Percentiles rank a stretch among this genome's conserved stretches.
Evolutionary conservation across 768 basidiomycete genomes (phyloP).

Genomic region (Psilocybe subaeruginosa): DNA sequence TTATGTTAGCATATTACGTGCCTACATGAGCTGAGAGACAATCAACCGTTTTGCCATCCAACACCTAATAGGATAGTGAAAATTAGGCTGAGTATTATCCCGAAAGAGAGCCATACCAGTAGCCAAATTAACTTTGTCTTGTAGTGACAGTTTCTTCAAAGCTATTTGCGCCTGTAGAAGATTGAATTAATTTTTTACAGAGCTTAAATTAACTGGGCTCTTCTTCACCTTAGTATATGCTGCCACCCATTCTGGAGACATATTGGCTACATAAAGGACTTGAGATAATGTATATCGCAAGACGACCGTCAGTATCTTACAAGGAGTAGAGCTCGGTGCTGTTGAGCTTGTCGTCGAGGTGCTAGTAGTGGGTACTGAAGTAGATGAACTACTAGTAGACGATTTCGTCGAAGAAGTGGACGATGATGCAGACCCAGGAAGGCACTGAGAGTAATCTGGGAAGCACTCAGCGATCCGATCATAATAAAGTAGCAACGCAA

Average conservation of each 20-base stretch:
- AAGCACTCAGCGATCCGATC: neutral
- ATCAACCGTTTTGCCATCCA: conserved; percentile 45
- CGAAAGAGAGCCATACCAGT: conserved; percentile 42
- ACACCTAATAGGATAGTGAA: conserved; percentile 30
- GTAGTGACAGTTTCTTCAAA: conserved; percentile 51
- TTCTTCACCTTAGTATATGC: conserved; percentile 53
- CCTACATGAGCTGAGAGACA: neutral
- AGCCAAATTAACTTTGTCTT: conserved; percentile 60
- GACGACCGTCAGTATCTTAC: conserved; percentile 4
- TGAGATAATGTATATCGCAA: too few species aligned
- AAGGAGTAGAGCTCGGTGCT: conserved; percentile 24
- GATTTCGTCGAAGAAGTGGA: conserved; percentile 24
- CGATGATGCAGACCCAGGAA: conserved; percentile 38
- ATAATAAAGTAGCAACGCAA: neutral
- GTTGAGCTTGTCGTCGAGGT: conserved; percentile 24
- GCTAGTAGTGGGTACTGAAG: conserved; percentile 22
- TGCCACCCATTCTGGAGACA: conserved; percentile 55
- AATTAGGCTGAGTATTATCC: neutral
- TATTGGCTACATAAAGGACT: conserved; percentile 30
- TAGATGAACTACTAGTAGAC: conserved; percentile 21
- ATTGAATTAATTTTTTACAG: neutral
- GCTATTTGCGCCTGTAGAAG: conserved; percentile 45
- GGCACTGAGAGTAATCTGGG: conserved; percentile 53
- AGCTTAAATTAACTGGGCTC: neutral
- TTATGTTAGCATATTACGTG: neutral